These are phyloP conservation scores for Pseudogymnoascus sp. DNA, from an alignment of 2,329 filamentous ascomycete species.

Conservation along the genomic window DNA sequence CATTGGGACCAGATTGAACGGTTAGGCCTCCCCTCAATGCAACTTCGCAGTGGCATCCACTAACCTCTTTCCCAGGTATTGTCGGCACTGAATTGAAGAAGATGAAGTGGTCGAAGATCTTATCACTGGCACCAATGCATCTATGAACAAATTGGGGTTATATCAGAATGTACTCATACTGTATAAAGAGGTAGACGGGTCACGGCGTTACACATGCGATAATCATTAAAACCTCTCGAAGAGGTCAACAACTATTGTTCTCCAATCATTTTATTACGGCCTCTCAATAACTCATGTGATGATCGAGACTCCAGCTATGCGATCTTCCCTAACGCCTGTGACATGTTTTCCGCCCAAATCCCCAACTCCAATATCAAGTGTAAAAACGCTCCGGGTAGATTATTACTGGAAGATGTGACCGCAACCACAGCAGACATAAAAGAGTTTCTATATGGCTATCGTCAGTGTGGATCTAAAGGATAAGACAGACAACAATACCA, in stretches of 20 bases:
- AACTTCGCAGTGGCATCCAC: not conserved
- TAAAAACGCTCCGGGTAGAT: not conserved
- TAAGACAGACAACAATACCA: constrained; percentile 59
- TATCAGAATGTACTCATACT: constrained; percentile 7
- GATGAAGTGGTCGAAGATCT: constrained; percentile 97
- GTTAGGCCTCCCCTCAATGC: constrained; percentile 33
- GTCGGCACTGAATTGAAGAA: constrained; percentile 84
- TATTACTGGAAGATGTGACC: constrained; percentile 70
- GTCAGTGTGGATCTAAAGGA: not conserved
- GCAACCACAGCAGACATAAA: constrained; percentile 91
- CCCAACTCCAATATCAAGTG: not conserved
- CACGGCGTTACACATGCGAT: constrained; percentile 8
- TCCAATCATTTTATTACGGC: not conserved
- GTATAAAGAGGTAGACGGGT: constrained; percentile 5
- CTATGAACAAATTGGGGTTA: constrained; percentile 39
- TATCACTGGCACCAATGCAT: constrained; percentile 86
- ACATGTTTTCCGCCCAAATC: not conserved
- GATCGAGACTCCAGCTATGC: constrained; percentile 4
- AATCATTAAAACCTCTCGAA: constrained; percentile 4
- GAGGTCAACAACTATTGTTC: constrained; percentile 4
- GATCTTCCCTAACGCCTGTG: not conserved
- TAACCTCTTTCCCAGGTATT: constrained; percentile 48
- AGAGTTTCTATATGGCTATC: constrained; percentile 61
- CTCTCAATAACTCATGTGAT: constrained; percentile 2
- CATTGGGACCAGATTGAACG: constrained; percentile 85